Conservation (phyloP, 2,329 filamentous ascomycete genomes). For the Keithomyces neogunnii region DNA sequence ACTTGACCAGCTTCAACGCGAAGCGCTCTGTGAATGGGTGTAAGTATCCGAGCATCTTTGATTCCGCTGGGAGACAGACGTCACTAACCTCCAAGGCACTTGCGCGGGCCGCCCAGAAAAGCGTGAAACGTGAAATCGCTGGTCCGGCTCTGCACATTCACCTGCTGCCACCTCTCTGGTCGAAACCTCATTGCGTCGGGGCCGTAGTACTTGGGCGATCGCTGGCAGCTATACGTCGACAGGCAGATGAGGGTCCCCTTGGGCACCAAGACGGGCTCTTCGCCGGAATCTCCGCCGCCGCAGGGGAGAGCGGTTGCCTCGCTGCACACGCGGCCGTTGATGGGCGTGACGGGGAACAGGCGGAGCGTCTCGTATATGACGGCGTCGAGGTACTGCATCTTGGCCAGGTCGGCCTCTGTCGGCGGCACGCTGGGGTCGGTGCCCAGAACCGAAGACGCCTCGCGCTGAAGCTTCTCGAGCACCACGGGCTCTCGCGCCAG, state of each 20-base stretch:
- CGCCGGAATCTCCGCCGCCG: conserved; percentile 26
- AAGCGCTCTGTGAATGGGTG: conserved; percentile 5
- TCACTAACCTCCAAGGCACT: conserved; percentile 7
- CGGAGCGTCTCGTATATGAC: conserved; percentile 1
- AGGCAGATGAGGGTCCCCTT: conserved; percentile 20
- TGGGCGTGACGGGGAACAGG: conserved; percentile 4
- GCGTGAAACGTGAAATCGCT: conserved; percentile 7
- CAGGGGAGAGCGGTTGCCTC: conserved; percentile 21
- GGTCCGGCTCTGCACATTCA: conserved; percentile 1
- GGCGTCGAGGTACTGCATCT: too few relatives aligned
- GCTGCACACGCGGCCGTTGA: conserved; percentile 6
- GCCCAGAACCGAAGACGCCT: conserved; percentile 3
- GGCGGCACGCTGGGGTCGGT: not conserved
- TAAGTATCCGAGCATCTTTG: not conserved
- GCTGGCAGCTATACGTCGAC: conserved; percentile 21
- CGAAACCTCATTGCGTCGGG: conserved; percentile 24
- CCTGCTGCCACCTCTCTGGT: conserved; percentile 28
- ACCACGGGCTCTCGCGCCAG: conserved; percentile 5
- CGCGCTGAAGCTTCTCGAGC: conserved; percentile 1
- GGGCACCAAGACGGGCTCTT: conserved; percentile 20
- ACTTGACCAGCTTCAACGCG: conserved; percentile 6
- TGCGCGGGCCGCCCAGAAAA: conserved; percentile 7
- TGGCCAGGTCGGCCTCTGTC: too few relatives aligned
- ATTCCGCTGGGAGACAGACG: not conserved
- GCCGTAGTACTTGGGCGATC: conserved; percentile 26